Percentiles rank a stretch among this genome's conserved stretches.
Evolutionary conservation across 2,329 filamentous ascomycete species (phyloP).

Genomic region (Botrytis cinerea): DNA sequence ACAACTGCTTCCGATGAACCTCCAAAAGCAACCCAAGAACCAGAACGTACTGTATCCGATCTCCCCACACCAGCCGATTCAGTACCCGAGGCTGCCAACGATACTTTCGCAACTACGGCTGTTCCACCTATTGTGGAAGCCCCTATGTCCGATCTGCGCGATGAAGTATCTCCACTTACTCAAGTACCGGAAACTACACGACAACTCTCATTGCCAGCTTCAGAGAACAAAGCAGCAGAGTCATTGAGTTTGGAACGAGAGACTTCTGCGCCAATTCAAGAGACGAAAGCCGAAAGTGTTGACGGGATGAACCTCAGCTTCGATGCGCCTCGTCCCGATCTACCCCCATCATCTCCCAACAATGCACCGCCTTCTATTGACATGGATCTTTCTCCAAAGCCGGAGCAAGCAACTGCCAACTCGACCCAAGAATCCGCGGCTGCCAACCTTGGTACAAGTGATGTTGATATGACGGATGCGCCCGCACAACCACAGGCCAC

Average conservation of each 20-base stretch:
- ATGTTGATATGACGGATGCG: conserved; percentile 42
- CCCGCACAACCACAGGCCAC: conserved; percentile 40
- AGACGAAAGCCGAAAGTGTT: conserved; percentile 1
- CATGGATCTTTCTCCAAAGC: conserved; percentile 9
- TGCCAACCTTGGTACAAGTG: conserved; percentile 25
- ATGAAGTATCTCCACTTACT: conserved; percentile 29
- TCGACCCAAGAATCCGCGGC: background rate
- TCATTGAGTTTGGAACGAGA: background rate
- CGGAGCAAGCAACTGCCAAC: background rate
- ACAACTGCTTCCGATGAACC: conserved; percentile 22
- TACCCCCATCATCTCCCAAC: conserved; percentile 22
- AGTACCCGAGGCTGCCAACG: conserved; percentile 34
- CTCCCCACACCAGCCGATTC: conserved; percentile 29
- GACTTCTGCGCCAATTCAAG: conserved; percentile 1
- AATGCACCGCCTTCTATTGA: conserved; percentile 17
- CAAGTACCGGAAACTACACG: conserved; percentile 17
- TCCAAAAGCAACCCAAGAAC: background rate
- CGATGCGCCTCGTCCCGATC: conserved; percentile 17
- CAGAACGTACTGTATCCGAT: conserved; percentile 16
- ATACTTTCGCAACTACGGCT: conserved; percentile 32
- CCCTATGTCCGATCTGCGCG: conserved; percentile 40
- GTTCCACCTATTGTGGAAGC: conserved; percentile 40
- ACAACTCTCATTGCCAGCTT: conserved; percentile 5
- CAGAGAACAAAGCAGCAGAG: conserved; percentile 12
- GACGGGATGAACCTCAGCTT: conserved; percentile 23